phyloP scores from a whole-genome alignment of 164 flowering plant species.

The Akebia trifoliata region DNA sequence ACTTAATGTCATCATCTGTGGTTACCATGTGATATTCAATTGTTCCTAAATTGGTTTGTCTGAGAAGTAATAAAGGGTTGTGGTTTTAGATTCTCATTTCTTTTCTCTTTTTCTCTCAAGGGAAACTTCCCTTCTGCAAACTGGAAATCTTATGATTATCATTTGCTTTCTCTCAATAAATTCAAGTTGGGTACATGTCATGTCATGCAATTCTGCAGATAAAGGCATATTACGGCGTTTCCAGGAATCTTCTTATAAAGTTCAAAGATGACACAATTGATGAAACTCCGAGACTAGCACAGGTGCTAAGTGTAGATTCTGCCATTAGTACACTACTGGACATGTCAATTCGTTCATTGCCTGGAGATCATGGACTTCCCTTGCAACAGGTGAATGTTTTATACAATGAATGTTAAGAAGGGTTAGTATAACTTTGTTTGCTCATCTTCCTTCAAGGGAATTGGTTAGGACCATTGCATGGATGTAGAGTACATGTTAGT shows the following conservation, averaged over 20 bases:
- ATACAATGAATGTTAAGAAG: neutral
- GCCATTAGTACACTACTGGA: conserved; percentile 78
- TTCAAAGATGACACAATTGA: conserved; percentile 89
- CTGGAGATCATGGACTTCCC: conserved; percentile 91
- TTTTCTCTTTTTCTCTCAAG: neutral
- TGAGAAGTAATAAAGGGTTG: no score
- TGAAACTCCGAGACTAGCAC: conserved; percentile 79
- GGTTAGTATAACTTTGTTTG: neutral
- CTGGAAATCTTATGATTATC: neutral
- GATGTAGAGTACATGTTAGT: neutral
- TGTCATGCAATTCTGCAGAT: no score
- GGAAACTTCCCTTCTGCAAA: no score
- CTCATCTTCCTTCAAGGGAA: no score
- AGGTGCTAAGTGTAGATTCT: conserved; percentile 69
- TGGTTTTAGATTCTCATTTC: no score
- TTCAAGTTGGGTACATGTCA: conserved; percentile 2
- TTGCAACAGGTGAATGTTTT: conserved; percentile 63
- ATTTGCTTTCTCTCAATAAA: neutral
- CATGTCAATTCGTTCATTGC: conserved; percentile 72
- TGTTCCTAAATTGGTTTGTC: no score
- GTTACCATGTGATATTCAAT: no score
- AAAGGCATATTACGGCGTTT: conserved; percentile 78
- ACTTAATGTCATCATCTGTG: no score
- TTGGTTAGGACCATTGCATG: no score
- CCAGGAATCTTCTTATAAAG: conserved; percentile 79